A percentile compares a stretch with the other conserved stretches of the same genome.
phyloP scores from a whole-genome alignment of 1,284 basidiomycete species.

The Tilletia caries region DNA sequence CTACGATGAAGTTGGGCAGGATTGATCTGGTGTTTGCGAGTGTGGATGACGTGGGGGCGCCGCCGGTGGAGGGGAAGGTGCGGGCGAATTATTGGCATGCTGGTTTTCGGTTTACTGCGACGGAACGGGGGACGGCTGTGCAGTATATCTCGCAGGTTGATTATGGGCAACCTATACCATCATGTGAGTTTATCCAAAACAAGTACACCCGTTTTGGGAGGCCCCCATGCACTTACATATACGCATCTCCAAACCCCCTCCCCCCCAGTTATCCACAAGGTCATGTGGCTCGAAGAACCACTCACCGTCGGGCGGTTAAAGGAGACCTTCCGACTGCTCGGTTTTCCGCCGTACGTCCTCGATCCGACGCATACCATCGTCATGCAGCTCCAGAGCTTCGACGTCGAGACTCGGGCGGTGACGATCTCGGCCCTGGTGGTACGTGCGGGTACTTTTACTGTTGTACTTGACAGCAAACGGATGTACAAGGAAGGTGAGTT shows the following conservation, averaged over 20 bases:
- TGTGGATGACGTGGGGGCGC: background rate
- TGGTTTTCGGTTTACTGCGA: background rate
- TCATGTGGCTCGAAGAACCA: constrained; percentile 3
- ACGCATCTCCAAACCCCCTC: background rate
- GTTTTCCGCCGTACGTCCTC: constrained; percentile 6
- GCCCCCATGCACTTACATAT: background rate
- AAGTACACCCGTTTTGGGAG: too few species aligned
- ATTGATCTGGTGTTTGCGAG: constrained; percentile 4
- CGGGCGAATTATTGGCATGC: background rate
- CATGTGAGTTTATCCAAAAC: background rate
- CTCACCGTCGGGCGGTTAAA: background rate
- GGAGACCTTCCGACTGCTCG: background rate
- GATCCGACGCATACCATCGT: constrained; percentile 1
- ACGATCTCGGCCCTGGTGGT: constrained; percentile 10
- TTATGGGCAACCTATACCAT: background rate
- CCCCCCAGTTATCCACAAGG: background rate
- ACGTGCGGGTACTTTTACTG: background rate
- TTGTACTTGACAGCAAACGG: constrained; percentile 10
- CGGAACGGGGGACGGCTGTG: background rate
- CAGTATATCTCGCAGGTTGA: constrained; percentile 10
- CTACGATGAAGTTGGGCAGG: background rate
- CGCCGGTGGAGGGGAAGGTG: background rate
- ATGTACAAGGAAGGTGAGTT: constrained; percentile 7
- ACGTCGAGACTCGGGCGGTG: constrained; percentile 6
- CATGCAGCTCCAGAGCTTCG: constrained; percentile 11